Conservation (phyloP, 768 basidiomycete species). For the Boletus speciosus region DNA sequence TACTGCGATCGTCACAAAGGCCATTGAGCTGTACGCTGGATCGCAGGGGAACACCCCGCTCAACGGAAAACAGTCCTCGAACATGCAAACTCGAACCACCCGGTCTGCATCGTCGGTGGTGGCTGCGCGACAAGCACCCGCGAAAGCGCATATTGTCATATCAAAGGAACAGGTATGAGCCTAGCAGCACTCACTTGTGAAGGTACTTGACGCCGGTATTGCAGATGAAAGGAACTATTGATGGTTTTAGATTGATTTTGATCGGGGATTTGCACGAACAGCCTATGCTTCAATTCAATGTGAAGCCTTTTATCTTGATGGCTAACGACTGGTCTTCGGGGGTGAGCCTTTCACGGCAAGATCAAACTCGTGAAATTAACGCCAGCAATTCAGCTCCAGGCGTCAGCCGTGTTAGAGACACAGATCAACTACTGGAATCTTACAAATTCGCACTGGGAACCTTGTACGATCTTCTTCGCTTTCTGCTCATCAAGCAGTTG, state of each 20-base stretch:
- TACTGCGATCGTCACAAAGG: slow-evolving; percentile 80
- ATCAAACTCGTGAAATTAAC: slow-evolving; percentile 1
- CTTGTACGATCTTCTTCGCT: slow-evolving; percentile 46
- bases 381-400: slow-evolving; percentile 58
- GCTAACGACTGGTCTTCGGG: slow-evolving; percentile 94
- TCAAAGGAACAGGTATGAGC: slow-evolving; percentile 76
- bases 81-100: neutral
- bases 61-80: slow-evolving; percentile 7
- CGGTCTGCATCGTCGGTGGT: slow-evolving; percentile 3
- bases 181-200: neutral
- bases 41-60: slow-evolving; percentile 31
- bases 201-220: neutral
- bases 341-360: slow-evolving; percentile 40
- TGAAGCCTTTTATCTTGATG: slow-evolving; percentile 77
- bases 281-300: slow-evolving; percentile 84
- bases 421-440: slow-evolving; percentile 96
- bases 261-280: slow-evolving; percentile 96
- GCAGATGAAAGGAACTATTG: slow-evolving; percentile 81
- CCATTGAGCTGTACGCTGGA: slow-evolving; percentile 65
- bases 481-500: slow-evolving; percentile 2
- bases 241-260: slow-evolving; percentile 88
- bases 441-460: slow-evolving; percentile 98
- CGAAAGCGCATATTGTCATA: slow-evolving; percentile 48
- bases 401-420: slow-evolving; percentile 74
- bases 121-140: slow-evolving; percentile 17